Percentiles rank a stretch among this genome's conserved stretches.
Evolutionary conservation across 176 grass and related monocot species (phyloP).

Genomic region (Triticum aestivum): DNA sequence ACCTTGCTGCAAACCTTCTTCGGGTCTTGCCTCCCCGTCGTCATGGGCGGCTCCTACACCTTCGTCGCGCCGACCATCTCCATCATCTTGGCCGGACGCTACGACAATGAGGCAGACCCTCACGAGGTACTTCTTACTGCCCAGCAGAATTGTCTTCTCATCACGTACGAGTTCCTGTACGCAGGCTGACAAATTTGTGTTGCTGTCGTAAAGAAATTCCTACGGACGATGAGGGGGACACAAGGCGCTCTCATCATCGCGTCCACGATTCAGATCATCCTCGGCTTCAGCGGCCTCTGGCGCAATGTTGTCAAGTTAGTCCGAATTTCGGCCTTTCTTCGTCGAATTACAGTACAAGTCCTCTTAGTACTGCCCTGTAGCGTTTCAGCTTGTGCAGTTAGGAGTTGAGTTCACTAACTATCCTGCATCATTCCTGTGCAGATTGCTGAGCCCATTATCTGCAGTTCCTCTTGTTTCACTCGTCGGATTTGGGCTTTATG

Average conservation of each 20-base stretch:
- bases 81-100: constrained; percentile 82
- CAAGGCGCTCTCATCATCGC: constrained; percentile 87
- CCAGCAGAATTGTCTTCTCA: background rate
- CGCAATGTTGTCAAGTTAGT: constrained; percentile 82
- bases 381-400: background rate
- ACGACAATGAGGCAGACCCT: constrained; percentile 73
- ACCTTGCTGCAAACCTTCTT: constrained; percentile 86
- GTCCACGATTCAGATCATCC: constrained; percentile 84
- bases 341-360: background rate
- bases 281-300: constrained; percentile 99
- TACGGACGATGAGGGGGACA: constrained; percentile 77
- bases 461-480: constrained; percentile 84
- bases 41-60: constrained; percentile 86
- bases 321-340: background rate
- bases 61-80: constrained; percentile 88
- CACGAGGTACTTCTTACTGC: constrained; percentile 50
- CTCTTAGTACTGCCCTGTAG: background rate
- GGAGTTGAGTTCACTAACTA: background rate
- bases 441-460: constrained; percentile 77
- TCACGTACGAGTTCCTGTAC: too few relatives aligned
- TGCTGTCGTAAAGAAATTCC: constrained; percentile 69
- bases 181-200: background rate
- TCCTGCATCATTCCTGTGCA: constrained; percentile 15
- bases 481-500: constrained; percentile 92
- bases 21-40: constrained; percentile 76